phyloP scores from a whole-genome alignment of 2,329 filamentous ascomycete genomes.

The Aspergillus hortae region DNA sequence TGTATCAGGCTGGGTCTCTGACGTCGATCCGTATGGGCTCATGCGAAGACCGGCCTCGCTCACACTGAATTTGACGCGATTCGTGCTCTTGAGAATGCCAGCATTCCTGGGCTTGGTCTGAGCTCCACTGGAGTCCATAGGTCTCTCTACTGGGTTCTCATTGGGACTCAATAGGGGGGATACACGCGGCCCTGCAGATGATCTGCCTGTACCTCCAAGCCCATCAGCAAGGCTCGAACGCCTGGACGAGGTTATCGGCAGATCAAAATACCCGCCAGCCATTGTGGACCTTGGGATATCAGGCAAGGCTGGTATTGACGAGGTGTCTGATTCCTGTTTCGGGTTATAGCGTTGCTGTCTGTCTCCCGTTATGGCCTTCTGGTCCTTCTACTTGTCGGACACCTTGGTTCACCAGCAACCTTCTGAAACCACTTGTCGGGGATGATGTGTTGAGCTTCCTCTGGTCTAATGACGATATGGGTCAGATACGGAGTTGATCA shows the following conservation, averaged over 20 bases:
- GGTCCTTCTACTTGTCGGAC: neutral
- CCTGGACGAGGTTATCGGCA: slow-evolving; percentile 24
- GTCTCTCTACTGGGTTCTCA: slow-evolving; percentile 20
- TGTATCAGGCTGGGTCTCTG: slow-evolving; percentile 27
- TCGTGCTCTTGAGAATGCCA: slow-evolving; percentile 33
- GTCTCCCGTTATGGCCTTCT: neutral
- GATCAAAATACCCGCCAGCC: slow-evolving; percentile 34
- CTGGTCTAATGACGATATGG: neutral
- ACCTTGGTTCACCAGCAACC: too few relatives aligned
- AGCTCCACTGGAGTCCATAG: slow-evolving; percentile 20
- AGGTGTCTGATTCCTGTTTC: neutral
- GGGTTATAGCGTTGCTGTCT: neutral
- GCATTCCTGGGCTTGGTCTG: slow-evolving; percentile 36
- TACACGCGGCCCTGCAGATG: slow-evolving; percentile 23
- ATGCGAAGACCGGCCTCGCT: slow-evolving; percentile 20
- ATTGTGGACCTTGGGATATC: slow-evolving; percentile 19
- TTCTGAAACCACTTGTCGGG: too few relatives aligned
- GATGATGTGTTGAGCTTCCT: too few relatives aligned
- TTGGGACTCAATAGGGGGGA: slow-evolving; percentile 21
- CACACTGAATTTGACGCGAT: slow-evolving; percentile 32
- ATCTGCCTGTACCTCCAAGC: slow-evolving; percentile 16
- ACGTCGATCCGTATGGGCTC: slow-evolving; percentile 19
- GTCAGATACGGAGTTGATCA: slow-evolving; percentile 11
- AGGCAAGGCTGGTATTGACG: slow-evolving; percentile 1
- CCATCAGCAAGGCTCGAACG: slow-evolving; percentile 24